Base-by-base conservation (phyloP, 768 basidiomycete genomes). In the Phanerodontia chrysosporium region DNA sequence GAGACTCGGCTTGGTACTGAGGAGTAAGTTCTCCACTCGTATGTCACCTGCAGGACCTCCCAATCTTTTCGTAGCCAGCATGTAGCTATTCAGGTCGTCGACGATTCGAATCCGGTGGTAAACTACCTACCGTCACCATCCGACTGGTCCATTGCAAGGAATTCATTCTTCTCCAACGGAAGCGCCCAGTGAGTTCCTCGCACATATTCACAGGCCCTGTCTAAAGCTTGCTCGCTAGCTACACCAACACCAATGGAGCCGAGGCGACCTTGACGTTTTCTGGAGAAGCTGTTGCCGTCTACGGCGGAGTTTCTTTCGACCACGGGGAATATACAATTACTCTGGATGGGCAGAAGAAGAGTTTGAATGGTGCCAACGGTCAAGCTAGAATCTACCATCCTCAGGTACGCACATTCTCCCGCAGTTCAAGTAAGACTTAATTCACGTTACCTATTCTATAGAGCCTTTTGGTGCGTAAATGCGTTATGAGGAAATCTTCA, bases 251-350 rank as follows among this genome's bases (percentile, higher is more conserved):
- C 5, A 60, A 69, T 9, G 75, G 72, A 35, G 76, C 81, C 13
- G 72, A 75, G 21, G 78, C 76, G n/a, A 73, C 75, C 7, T 61
- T 83, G 12, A 58, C 66, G 16, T 84, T 83, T 64, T 62, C 67
- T 4, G 83, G 83, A 22, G 77, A 81, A 54, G 81, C 78, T n/a
- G 72, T 85, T 49, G 80, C 80, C 14, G 56, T 84, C 1, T 84
- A 80, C 58, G 82, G 82, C 36, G 78, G 81, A 2, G 73, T 81
- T 29, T 77, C 79, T 9, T 78, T 80, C n/a, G 75, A 78, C 56
- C 82, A 80, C 63, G 76, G 79, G 18, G 69, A 79, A 59, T 73
- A 81, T 53, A 70, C 73, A n/a, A 67, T 83, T 27, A 69, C 72
- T 1, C 49, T 83, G 27, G 82, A 85, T 63, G 79, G 77, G 5